phyloP scores from a whole-genome alignment of 1,284 basidiomycete genomes.

The Pyrrhoderma lamaoense region DNA sequence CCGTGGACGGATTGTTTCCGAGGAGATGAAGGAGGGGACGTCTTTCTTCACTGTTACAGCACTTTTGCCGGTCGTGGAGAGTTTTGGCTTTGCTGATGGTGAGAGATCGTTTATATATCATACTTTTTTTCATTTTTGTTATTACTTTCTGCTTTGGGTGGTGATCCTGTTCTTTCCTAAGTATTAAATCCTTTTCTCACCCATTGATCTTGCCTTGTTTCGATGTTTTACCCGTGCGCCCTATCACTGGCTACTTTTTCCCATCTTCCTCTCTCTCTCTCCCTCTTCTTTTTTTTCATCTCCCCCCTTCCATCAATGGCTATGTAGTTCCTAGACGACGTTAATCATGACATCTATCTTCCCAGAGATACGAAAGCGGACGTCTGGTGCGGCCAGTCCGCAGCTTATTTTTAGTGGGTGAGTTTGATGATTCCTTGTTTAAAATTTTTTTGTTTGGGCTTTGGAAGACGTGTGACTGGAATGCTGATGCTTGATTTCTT shows the following conservation, averaged over 20 bases:
- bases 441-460: background rate
- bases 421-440: slow-evolving; percentile 23
- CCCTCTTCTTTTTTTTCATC: too few species aligned
- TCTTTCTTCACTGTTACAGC: slow-evolving; percentile 91
- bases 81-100: slow-evolving; percentile 97
- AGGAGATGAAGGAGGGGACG: slow-evolving; percentile 99
- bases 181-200: background rate
- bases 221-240: background rate
- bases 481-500: background rate
- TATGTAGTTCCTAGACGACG: slow-evolving; percentile 9
- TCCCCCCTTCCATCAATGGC: slow-evolving; percentile 12
- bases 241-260: too few species aligned
- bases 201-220: background rate
- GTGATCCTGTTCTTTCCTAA: too few species aligned
- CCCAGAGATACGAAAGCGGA: slow-evolving; percentile 92
- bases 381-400: slow-evolving; percentile 93
- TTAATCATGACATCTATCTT: background rate
- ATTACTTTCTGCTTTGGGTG: too few species aligned
- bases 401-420: slow-evolving; percentile 95
- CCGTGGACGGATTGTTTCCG: slow-evolving; percentile 86
- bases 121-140: too few species aligned
- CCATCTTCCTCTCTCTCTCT: too few species aligned
- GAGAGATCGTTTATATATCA: too few species aligned
- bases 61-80: slow-evolving; percentile 92
- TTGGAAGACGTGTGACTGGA: background rate